Conservation (phyloP, 495 filamentous ascomycete species). For the Haplographium delicatum region DNA sequence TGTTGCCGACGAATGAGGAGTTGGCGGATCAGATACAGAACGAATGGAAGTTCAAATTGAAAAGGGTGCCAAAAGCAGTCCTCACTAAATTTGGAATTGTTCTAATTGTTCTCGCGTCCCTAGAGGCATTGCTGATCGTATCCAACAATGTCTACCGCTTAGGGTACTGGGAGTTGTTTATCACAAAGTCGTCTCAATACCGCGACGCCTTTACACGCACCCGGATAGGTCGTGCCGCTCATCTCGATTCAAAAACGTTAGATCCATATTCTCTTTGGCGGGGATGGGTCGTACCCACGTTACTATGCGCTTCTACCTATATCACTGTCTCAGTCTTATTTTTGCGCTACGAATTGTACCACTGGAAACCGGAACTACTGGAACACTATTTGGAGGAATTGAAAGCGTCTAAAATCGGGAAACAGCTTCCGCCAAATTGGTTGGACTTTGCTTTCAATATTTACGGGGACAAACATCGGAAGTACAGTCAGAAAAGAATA, state of each 20-base stretch:
- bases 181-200: not conserved
- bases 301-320: not conserved
- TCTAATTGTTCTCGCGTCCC: not conserved
- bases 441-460: constrained; percentile 3
- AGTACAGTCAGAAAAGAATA: not conserved
- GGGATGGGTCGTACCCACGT: constrained; percentile 1
- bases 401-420: not conserved
- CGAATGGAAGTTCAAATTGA: constrained; percentile 5
- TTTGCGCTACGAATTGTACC: constrained; percentile 3
- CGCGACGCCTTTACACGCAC: too few species aligned
- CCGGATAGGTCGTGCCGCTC: not conserved
- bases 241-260: too few species aligned
- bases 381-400: not conserved
- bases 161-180: constrained; percentile 1
- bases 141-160: constrained; percentile 3
- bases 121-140: not conserved
- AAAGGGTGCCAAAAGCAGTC: not conserved
- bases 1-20: not conserved
- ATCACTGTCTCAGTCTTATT: not conserved
- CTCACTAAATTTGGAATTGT: constrained; percentile 1
- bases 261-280: constrained; percentile 6
- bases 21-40: constrained; percentile 3
- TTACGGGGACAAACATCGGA: not conserved
- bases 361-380: constrained; percentile 4
- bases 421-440: not conserved